A percentile compares a stretch with the other conserved stretches of the same genome.
Evolutionary conservation across 148 eudicot genomes (phyloP).

Genomic region (Cornus florida): DNA sequence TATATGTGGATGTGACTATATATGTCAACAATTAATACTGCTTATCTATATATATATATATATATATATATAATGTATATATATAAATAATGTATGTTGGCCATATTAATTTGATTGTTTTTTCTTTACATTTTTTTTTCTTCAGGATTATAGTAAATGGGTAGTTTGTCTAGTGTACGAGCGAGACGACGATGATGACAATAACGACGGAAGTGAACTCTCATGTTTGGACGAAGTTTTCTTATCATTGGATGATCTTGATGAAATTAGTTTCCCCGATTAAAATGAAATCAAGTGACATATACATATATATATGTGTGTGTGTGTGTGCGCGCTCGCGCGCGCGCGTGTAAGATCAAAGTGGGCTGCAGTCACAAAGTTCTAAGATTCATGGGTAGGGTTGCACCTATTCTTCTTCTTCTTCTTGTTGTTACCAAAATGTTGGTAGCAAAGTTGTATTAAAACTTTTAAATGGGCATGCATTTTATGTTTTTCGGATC

Average conservation of each 20-base stretch:
- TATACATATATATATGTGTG: too few species aligned
- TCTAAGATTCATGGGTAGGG: neutral
- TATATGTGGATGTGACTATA: neutral
- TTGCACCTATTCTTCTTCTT: neutral
- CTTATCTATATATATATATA: too few species aligned
- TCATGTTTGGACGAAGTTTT: constrained; percentile 85
- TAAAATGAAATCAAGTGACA: neutral
- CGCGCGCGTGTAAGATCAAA: constrained; percentile 3
- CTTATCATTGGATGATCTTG: constrained; percentile 69
- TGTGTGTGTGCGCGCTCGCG: too few species aligned
- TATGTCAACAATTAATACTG: too few species aligned
- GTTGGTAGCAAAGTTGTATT: neutral
- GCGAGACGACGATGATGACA: constrained; percentile 42
- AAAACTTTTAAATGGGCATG: neutral
- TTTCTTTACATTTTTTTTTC: neutral
- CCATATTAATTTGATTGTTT: neutral
- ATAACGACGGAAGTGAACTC: constrained; percentile 52
- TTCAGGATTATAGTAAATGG: constrained; percentile 71
- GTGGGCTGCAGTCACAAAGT: neutral
- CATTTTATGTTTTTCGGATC: neutral
- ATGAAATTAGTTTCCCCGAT: constrained; percentile 70
- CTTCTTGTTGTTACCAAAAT: too few species aligned
- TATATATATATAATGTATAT: too few species aligned
- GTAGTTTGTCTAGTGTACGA: constrained; percentile 75
- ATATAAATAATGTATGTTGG: too few species aligned